These are phyloP conservation scores for Parascedosporium putredinis DNA, from an alignment of 2,329 filamentous ascomycete genomes.

Conservation along the genomic window DNA sequence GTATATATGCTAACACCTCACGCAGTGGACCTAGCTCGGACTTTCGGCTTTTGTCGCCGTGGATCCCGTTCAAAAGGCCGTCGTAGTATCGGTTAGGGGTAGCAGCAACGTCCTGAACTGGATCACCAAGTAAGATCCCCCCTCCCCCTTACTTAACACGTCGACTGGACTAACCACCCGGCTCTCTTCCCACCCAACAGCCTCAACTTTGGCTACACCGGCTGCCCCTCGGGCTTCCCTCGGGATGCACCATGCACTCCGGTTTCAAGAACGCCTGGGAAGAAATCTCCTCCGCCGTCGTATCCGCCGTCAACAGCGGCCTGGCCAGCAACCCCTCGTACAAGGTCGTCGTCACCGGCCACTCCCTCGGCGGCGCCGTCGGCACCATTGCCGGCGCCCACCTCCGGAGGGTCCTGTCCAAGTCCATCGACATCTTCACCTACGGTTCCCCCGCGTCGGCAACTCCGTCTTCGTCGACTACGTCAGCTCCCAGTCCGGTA, in stretches of 20 bases:
- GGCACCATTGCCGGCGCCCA: constrained; percentile 49
- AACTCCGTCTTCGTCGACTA: constrained; percentile 43
- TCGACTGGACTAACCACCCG: neutral
- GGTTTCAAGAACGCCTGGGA: constrained; percentile 52
- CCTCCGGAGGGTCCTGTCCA: constrained; percentile 36
- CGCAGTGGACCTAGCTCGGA: neutral
- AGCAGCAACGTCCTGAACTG: constrained; percentile 49
- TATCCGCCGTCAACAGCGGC: constrained; percentile 33
- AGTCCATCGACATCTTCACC: constrained; percentile 46
- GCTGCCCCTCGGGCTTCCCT: constrained; percentile 25
- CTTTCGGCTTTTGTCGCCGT: constrained; percentile 24
- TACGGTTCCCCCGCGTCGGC: constrained; percentile 57
- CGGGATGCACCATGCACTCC: constrained; percentile 39
- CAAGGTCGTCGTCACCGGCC: constrained; percentile 49
- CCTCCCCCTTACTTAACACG: neutral
- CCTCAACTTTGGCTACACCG: constrained; percentile 20
- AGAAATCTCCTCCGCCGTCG: constrained; percentile 34
- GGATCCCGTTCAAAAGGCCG: constrained; percentile 36
- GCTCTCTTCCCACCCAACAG: neutral
- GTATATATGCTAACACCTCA: neutral
- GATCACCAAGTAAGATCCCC: constrained; percentile 35
- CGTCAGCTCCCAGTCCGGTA: constrained; percentile 40
- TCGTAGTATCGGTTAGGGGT: constrained; percentile 53
- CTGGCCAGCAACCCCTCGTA: constrained; percentile 36
- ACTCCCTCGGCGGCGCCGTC: constrained; percentile 58